Evolutionary conservation across 148 eudicot genomes (phyloP).

Genomic region (Dianthus caryophyllus): DNA sequence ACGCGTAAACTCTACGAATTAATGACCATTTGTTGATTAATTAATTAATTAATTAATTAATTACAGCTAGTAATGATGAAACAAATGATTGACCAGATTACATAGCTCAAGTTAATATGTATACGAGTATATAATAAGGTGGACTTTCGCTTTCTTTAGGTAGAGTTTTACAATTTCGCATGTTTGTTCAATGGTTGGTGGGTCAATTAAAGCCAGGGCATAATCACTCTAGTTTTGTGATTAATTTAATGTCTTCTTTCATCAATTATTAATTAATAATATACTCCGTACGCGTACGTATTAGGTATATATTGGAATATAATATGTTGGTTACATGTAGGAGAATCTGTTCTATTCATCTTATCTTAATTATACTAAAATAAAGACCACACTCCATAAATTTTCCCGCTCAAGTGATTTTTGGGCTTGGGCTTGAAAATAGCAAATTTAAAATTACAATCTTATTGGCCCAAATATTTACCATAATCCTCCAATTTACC

Average conservation of each 20-base stretch:
- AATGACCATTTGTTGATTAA: background rate
- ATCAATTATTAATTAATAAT: background rate
- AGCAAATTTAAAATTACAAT: too few relatives aligned
- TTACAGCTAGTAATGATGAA: too few relatives aligned
- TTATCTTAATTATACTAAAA: too few relatives aligned
- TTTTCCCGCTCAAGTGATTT: too few relatives aligned
- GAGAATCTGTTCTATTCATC: too few relatives aligned
- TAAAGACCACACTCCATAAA: too few relatives aligned
- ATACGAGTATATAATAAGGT: constrained; percentile 13
- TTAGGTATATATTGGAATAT: too few relatives aligned
- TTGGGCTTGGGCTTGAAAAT: too few relatives aligned
- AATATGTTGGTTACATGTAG: too few relatives aligned
- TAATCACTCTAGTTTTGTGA: background rate
- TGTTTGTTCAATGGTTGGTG: constrained; percentile 18
- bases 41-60: too few relatives aligned
- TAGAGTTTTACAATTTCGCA: background rate
- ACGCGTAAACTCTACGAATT: background rate
- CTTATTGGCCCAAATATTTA: too few relatives aligned
- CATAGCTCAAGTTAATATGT: background rate
- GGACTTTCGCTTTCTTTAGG: constrained; percentile 15
- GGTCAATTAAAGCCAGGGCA: constrained; percentile 1
- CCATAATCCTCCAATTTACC: too few relatives aligned
- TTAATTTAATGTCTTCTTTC: background rate
- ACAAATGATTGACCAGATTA: background rate
- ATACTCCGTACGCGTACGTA: background rate